A percentile compares a stretch with the other conserved stretches of the same genome.
Conservation (phyloP, 2,329 filamentous ascomycete species). For the Anisogramma anomala region DNA sequence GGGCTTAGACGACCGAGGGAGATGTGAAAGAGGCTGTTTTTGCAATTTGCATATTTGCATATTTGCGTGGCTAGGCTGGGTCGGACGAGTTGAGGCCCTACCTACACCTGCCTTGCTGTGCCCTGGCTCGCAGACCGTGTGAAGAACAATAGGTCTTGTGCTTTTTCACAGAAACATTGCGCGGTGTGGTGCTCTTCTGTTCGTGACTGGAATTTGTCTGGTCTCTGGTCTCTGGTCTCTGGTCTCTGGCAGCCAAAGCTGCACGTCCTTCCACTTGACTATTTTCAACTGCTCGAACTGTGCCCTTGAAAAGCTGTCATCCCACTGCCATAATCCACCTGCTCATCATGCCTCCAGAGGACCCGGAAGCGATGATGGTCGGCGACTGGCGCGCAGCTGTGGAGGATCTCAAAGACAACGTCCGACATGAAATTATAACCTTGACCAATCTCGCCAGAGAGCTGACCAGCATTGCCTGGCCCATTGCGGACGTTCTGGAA, state of each 20-base stretch:
- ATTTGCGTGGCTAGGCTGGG: conserved; percentile 8
- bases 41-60: background rate
- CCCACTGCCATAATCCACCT: background rate
- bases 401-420: conserved; percentile 82
- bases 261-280: conserved; percentile 1
- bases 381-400: conserved; percentile 90
- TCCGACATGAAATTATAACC: conserved; percentile 92
- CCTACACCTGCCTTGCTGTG: background rate
- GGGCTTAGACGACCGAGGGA: background rate
- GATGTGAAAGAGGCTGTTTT: conserved; percentile 3
- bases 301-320: conserved; percentile 7
- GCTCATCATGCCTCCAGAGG: conserved; percentile 36
- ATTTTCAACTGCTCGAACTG: background rate
- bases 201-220: conserved; percentile 1
- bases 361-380: conserved; percentile 68
- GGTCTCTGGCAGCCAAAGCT: no score
- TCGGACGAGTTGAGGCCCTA: conserved; percentile 7
- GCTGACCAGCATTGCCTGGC: conserved; percentile 89
- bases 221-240: conserved; percentile 8
- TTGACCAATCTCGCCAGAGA: conserved; percentile 95
- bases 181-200: background rate
- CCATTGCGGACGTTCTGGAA: conserved; percentile 80
- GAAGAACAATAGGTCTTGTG: conserved; percentile 9
- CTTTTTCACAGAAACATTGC: conserved; percentile 5
- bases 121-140: conserved; percentile 1